Evolutionary conservation across 1,139 yeast species (phyloP).

Genomic region (Saccharomycopsis crataegensis): DNA sequence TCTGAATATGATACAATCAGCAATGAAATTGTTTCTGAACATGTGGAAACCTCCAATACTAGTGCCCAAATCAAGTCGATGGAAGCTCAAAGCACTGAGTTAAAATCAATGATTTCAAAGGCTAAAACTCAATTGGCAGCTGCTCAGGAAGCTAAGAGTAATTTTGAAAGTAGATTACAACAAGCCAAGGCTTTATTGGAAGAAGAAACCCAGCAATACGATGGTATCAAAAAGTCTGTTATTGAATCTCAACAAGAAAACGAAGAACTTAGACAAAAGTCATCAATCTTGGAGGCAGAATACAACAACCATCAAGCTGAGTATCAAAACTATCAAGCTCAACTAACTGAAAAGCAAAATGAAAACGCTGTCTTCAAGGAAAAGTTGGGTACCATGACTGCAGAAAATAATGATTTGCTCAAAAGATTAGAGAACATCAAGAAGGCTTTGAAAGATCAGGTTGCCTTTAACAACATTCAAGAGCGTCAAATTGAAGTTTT

Average conservation of each 20-base stretch:
- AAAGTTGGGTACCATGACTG: conserved; percentile 56
- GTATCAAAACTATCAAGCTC: conserved; percentile 52
- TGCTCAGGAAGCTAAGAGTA: conserved; percentile 57
- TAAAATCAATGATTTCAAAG: conserved; percentile 62
- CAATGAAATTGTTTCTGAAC: conserved; percentile 66
- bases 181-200: conserved; percentile 68
- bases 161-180: conserved; percentile 62
- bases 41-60: conserved; percentile 79
- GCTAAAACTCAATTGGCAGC: conserved; percentile 71
- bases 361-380: conserved; percentile 61
- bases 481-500: conserved; percentile 19
- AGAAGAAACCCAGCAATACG: conserved; percentile 68
- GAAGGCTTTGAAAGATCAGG: conserved; percentile 45
- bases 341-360: conserved; percentile 58
- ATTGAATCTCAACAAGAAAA: conserved; percentile 58
- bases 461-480: conserved; percentile 13
- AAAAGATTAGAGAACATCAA: conserved; percentile 45
- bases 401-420: conserved; percentile 55
- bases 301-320: conserved; percentile 65
- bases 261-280: conserved; percentile 65
- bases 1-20: conserved; percentile 2
- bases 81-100: conserved; percentile 62
- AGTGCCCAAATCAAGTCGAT: conserved; percentile 80
- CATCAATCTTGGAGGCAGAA: conserved; percentile 75
- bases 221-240: conserved; percentile 58